Base-by-base conservation (phyloP, 306 rosid genomes). In the Pyrus betulifolia region DNA sequence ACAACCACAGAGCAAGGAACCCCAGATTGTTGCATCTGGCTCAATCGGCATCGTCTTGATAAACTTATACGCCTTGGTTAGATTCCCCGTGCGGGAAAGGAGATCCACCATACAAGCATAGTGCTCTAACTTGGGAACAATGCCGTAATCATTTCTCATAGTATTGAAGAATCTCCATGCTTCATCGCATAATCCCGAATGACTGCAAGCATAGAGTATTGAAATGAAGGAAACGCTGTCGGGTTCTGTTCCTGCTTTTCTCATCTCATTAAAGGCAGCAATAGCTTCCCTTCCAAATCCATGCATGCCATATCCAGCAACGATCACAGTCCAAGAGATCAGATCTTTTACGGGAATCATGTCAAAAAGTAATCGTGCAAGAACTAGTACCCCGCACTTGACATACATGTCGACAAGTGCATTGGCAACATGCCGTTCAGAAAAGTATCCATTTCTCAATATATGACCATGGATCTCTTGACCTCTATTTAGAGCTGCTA, bases 21-120 rank as follows among this genome's bases (percentile, higher is more conserved):
- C 93, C 96, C 96, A 90, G 42, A 86, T 70, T 18, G 89, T 88
- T 70, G 91, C 96, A 79, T 86, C 93, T 64, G 91, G 88, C 82
- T 85, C 54, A 67, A 88, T 84, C 38, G 96, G 91, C 87, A 90
- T 88, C 30, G 57, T 67, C 76, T 90, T 44, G 9, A 90, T 85
- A 79, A 90, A 90, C 31, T 30, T 82, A 75, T 78, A 87, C 1
- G 93, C 96, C 86, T 78, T 73, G 4, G 78, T 62, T 22, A 90
- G 85, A 78, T 88, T 86, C 71, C 96, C 91, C 4, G 84, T 80
- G n/a, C 96, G 91, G 42, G 91, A 76, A 59, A 90, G 92, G 74
- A 90, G 93, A 85, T 90, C 96, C 57, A 88, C 91, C 93, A 90
- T 88, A 67, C 96, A 86, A 9, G 96, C 88, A 80, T 85, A 88